phyloP scores from a whole-genome alignment of 768 basidiomycete species.

The Boletus edulis region DNA sequence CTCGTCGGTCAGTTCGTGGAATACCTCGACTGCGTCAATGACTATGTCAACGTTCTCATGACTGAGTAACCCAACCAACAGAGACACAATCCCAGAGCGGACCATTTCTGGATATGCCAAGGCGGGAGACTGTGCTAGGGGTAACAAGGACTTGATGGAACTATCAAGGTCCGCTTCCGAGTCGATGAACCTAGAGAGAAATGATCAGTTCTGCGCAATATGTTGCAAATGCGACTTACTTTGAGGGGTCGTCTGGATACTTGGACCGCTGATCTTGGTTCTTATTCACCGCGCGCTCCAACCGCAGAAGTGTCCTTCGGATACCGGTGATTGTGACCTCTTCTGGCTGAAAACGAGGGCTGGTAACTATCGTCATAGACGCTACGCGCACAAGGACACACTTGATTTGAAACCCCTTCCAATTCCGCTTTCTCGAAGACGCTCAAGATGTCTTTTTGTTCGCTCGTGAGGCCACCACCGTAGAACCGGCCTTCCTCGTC shows the following conservation, averaged over 20 bases:
- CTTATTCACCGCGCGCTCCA: constrained; percentile 89
- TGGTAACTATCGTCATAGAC: neutral
- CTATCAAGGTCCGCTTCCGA: constrained; percentile 94
- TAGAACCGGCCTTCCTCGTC: constrained; percentile 92
- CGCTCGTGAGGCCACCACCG: constrained; percentile 87
- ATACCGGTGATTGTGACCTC: constrained; percentile 68
- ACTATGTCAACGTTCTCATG: constrained; percentile 98
- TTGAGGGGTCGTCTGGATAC: constrained; percentile 87
- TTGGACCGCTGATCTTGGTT: constrained; percentile 98
- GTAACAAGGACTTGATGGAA: constrained; percentile 83
- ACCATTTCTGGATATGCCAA: constrained; percentile 90
- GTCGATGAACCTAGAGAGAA: constrained; percentile 84
- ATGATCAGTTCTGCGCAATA: neutral
- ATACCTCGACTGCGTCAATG: constrained; percentile 89
- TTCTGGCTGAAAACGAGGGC: constrained; percentile 46
- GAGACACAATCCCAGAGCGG: constrained; percentile 63
- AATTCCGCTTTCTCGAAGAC: constrained; percentile 82
- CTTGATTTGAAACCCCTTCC: constrained; percentile 65
- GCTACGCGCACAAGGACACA: constrained; percentile 36
- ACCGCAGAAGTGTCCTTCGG: constrained; percentile 68
- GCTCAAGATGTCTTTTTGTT: constrained; percentile 94
- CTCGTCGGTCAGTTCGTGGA: constrained; percentile 95
- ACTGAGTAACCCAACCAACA: constrained; percentile 81
- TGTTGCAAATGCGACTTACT: constrained; percentile 44
- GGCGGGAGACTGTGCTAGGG: constrained; percentile 79